Evolutionary conservation across 108 stramenopile genomes (phyloP), one percentile per base, ranked within the genome.

Genomic region (Cyclotella kingstonii): DNA sequence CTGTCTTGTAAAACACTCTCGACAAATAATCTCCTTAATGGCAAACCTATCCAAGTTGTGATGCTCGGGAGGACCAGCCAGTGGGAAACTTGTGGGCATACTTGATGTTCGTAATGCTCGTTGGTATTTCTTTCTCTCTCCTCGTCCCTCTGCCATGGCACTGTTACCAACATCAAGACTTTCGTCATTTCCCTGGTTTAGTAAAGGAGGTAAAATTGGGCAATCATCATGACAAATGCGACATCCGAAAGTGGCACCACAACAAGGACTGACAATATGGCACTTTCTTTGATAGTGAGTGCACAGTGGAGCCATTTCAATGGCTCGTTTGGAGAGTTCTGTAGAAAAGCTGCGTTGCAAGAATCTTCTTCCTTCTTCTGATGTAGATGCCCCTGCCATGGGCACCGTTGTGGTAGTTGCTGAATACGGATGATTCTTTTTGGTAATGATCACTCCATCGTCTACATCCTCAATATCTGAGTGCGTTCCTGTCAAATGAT

Each of bases 141-240:
- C 53, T 30, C 31, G 35, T 21, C 19, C 31, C 15, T 22, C 48
- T 36, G 53, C 46, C 5, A 26, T n/a, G 41, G 58, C n/a, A 35
- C 43, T 29, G 29, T 23, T 4, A 30, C 15, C 42, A 19, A 14
- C 26, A 27, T 51, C 41, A 14, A 15, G 2, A 7, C 1, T 22
- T 11, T 23, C 27, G 46, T 31, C 58, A 7, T 45, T 40, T 2
- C 23, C 60, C 27, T 30, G 30, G 25, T 46, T 3, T 28, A 73
- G 44, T 34, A 68, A 36, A 8, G 77, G 71, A 6, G 77, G 77
- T 40, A 78, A 44, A 21, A 78, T 71, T 4, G 77, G 77, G 44
- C 70, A 67, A 40, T 93, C 91, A 54, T 93, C 89, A 54, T 93
- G 91, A 68, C 91, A 93, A 28, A 93, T 85, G n/a, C 91, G 83